Evolutionary conservation across 2,329 filamentous ascomycete genomes (phyloP).

Genomic region (Colletotrichum theobromicola): DNA sequence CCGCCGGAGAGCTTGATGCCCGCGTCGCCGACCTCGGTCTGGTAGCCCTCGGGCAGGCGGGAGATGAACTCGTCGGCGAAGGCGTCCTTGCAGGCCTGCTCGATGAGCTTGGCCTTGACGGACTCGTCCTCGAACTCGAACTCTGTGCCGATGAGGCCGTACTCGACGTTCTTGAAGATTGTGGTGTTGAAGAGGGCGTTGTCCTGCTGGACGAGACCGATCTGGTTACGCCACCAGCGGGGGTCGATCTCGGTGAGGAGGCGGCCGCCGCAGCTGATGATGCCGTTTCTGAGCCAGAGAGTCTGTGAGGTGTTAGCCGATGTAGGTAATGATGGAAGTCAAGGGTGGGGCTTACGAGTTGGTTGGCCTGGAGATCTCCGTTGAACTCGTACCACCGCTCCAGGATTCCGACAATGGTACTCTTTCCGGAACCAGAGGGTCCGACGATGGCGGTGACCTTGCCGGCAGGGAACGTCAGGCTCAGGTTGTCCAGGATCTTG

Average conservation of each 20-base stretch:
- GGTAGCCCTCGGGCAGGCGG: conserved; percentile 59
- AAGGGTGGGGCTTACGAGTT: conserved; percentile 51
- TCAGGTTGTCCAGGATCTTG: conserved; percentile 35
- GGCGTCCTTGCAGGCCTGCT: conserved; percentile 54
- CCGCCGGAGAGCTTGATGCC: conserved; percentile 72
- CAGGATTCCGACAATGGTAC: conserved; percentile 42
- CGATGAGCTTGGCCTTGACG: conserved; percentile 45
- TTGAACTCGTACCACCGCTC: conserved; percentile 42
- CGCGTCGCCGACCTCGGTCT: conserved; percentile 67
- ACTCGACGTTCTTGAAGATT: conserved; percentile 55
- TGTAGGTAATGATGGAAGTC: conserved; percentile 79
- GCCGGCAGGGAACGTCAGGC: conserved; percentile 36
- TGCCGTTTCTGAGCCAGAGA: conserved; percentile 38
- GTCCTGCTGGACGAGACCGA: conserved; percentile 83
- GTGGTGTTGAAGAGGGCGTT: conserved; percentile 57
- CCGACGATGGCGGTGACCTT: conserved; percentile 36
- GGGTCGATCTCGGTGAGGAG: conserved; percentile 76
- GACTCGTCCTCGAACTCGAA: conserved; percentile 41
- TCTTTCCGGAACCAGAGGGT: conserved; percentile 43
- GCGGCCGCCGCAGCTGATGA: conserved; percentile 12
- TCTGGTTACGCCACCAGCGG: conserved; percentile 88
- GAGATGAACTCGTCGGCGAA: conserved; percentile 59
- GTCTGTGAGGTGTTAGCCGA: conserved; percentile 43
- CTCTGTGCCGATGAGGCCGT: conserved; percentile 44
- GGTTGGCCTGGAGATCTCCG: conserved; percentile 9